These are phyloP conservation scores for Magnaporthiopsis poae DNA, from an alignment of 2,329 filamentous ascomycete species.

Conservation along the genomic window DNA sequence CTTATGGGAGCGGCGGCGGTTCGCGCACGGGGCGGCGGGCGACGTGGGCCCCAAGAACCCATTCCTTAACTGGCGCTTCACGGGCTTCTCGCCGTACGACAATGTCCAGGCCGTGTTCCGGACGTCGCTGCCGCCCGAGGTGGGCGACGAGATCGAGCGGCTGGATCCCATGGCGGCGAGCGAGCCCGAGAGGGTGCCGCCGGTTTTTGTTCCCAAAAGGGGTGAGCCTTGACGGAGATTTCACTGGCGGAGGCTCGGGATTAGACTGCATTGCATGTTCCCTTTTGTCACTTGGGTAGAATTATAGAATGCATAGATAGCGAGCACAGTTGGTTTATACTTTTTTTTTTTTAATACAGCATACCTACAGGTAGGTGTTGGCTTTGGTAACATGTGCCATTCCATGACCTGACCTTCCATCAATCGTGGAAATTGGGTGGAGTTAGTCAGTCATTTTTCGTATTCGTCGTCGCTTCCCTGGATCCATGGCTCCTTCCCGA, in stretches of 20 bases:
- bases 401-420: too few relatives aligned
- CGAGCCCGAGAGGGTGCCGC: background rate
- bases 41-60: constrained; percentile 4
- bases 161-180: constrained; percentile 1
- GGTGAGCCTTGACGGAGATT: background rate
- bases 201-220: background rate
- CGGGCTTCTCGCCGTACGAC: constrained; percentile 16
- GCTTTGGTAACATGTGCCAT: background rate
- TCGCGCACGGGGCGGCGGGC: constrained; percentile 32
- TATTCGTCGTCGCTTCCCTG: background rate
- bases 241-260: too few relatives aligned
- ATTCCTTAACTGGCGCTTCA: constrained; percentile 15
- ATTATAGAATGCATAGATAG: background rate
- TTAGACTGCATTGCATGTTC: too few relatives aligned
- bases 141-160: constrained; percentile 3
- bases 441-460: background rate
- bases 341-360: background rate
- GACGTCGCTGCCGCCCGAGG: constrained; percentile 1
- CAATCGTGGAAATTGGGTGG: too few relatives aligned
- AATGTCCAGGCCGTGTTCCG: constrained; percentile 7
- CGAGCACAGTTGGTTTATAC: background rate
- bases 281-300: too few relatives aligned
- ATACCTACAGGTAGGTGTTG: background rate
- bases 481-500: too few relatives aligned
- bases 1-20: constrained; percentile 48